Conservation (phyloP, 768 basidiomycete species). For the Phlebiopsis flavidoalba region DNA sequence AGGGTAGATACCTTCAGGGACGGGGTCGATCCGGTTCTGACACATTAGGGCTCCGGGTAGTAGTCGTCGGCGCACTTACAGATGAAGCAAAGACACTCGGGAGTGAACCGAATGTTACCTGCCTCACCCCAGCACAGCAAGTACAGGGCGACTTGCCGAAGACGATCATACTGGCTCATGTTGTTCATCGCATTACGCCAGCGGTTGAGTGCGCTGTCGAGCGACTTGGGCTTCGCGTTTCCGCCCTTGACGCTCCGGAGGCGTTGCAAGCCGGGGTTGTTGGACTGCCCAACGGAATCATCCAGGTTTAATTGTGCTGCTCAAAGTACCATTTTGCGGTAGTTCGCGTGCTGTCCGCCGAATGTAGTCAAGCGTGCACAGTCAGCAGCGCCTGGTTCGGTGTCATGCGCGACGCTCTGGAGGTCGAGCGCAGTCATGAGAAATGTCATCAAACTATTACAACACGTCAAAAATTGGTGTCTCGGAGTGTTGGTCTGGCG, state of each 20-base stretch:
- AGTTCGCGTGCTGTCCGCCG: constrained; percentile 97
- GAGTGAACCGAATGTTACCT: constrained; percentile 94
- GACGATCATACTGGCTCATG: constrained; percentile 98
- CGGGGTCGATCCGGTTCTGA: constrained; percentile 88
- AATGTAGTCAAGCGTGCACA: constrained; percentile 98
- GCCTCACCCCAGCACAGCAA: constrained; percentile 98
- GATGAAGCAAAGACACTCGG: constrained; percentile 97
- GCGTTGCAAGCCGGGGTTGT: constrained; percentile 90
- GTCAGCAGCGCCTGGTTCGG: constrained; percentile 95
- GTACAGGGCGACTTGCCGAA: constrained; percentile 94
- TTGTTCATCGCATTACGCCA: constrained; percentile 99
- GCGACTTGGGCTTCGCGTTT: constrained; percentile 65
- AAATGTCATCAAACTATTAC: constrained; percentile 87
- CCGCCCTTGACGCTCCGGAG: constrained; percentile 77
- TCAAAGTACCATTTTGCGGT: constrained; percentile 99
- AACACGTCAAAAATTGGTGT: constrained; percentile 9
- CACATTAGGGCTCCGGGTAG: constrained; percentile 97
- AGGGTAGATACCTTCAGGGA: constrained; percentile 94
- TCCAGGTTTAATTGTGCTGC: constrained; percentile 98
- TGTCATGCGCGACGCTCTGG: constrained; percentile 95
- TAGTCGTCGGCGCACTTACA: constrained; percentile 99
- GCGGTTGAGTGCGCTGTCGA: constrained; percentile 88
- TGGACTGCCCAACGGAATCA: constrained; percentile 93
- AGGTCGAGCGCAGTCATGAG: constrained; percentile 97
- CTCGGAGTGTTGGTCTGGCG: constrained; percentile 2